Evolutionary conservation across 2,329 filamentous ascomycete genomes (phyloP), one percentile per base, ranked within the genome.

Genomic region (Trichoderma sp.): DNA sequence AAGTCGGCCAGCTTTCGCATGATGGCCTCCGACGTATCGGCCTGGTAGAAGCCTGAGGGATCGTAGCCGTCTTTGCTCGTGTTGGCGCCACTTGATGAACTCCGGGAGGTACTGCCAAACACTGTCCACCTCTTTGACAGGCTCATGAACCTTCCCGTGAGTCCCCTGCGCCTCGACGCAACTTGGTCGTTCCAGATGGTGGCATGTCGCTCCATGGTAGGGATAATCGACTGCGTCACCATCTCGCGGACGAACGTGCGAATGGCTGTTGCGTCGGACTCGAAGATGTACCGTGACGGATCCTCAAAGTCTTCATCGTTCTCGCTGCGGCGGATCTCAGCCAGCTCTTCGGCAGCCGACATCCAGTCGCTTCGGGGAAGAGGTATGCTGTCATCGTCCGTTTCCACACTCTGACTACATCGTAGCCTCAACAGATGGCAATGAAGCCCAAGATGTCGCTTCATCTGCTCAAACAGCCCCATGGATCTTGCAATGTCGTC

Each of bases 101-200:
- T 83, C 54, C 90, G 86, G 21, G 86, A 86, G 55, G 83, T 82
- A 51, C 85, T 82, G 39, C 92, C 91, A 72, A 98, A 96, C 1
- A 89, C 88, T 7, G 91, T 86, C 88, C 92, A 98, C 70, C 93
- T 90, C 73, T 95, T 93, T 0, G 93, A 97, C 64, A 99, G 82
- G 10, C 90, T 96, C 83, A 97, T 93, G 76, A 99, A 94, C n/a
- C 93, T 88, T 12, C 96, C 96, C 63, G 91, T 91, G 55, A 99
- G 83, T 15, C 96, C 96, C 72, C 92, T 88, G 65, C 96, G 85
- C 66, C 92, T 86, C 14, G 96, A 97, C 17, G 94, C 93, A 28
- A 98, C 91, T 76, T 98, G 94, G 72, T 99, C 95, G 73, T 99
- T 99, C 96, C 95, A 99, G 5, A 93, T 83, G 6, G 92, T 90